Evolutionary conservation across 2,329 filamentous ascomycete species (phyloP).

Genomic region (Xenosphaeropsis pyriputrescens): DNA sequence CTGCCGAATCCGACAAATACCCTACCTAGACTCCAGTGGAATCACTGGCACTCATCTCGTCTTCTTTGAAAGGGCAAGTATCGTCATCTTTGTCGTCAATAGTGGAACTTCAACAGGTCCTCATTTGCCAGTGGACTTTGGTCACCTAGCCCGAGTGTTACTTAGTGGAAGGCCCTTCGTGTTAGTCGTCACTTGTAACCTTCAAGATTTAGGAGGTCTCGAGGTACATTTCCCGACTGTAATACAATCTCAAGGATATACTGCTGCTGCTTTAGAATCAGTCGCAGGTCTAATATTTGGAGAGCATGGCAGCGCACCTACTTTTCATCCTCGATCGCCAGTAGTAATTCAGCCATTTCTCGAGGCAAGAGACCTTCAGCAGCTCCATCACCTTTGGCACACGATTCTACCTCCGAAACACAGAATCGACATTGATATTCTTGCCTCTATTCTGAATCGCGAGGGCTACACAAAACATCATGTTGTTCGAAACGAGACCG

Average conservation of each 20-base stretch:
- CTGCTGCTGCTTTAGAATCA: conserved; percentile 25
- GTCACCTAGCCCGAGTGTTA: neutral
- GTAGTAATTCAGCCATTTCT: no score
- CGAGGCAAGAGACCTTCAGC: no score
- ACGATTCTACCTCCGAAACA: no score
- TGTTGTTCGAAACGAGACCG: no score
- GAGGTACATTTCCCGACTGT: conserved; percentile 28
- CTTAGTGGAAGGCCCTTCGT: conserved; percentile 28
- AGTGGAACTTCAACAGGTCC: conserved; percentile 10
- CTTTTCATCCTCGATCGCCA: no score
- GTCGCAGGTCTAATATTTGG: conserved; percentile 35
- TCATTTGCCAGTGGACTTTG: neutral
- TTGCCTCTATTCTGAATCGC: no score
- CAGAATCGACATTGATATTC: no score
- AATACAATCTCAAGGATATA: conserved; percentile 29
- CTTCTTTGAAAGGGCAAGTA: conserved; percentile 10
- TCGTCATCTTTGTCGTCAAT: conserved; percentile 29
- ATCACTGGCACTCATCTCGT: conserved; percentile 28
- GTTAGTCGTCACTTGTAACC: conserved; percentile 22
- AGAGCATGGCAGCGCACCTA: no score
- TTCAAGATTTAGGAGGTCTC: neutral
- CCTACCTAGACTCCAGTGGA: conserved; percentile 32
- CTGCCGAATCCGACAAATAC: conserved; percentile 51
- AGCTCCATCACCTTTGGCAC: no score
- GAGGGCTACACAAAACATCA: no score